Base-by-base conservation (phyloP, 257 asterid genomes). In the Lantana camara region DNA sequence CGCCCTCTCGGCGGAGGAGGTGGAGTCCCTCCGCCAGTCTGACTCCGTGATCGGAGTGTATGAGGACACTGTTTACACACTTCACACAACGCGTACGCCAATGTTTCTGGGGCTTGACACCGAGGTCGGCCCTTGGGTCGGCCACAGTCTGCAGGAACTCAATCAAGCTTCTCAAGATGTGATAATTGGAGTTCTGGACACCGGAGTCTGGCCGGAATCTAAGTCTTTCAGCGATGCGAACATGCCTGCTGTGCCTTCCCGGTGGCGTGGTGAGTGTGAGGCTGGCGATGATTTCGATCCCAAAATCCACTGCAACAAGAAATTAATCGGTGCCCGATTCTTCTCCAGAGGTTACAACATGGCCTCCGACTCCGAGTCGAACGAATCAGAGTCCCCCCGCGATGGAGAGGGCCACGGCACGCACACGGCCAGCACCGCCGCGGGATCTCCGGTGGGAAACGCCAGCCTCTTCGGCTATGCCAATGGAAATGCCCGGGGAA, bases 361-460 rank as follows among this genome's bases (percentile, higher is more conserved):
- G 72, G 70, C 68, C 0, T 45, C 73, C 14, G 78, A 73, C 0
- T 51, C 73, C 14, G 78, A 73, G 4, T 35, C 16, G 29, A 63
- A 59, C 14, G 80, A 74, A 21, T 5, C 52, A 0, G 66, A 49
- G 22, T 88, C 96, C 27, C 86, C 96, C 0, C 83, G 96, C 12
- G 96, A 89, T 21, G 60, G 15, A 1, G 87, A 84, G 1, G 96
- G 96, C 2, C 96, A 89, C 48, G 95, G 93, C 24, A 84, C 87
- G 0, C 96, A 86, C 56, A 79, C 86, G 3, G 79, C 96, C 27
- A 80, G 90, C 68, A 89, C 93, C 4, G 87, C 86, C 15, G 85
- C 83, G 4, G 95, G 95, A 4, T 70, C 82, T 9, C 40, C 57
- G 4, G 95, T 86, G 30, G 61, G 56, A 5, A 72, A 78, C 16